Evolutionary conservation across 805 yeast species (phyloP), one percentile per base, ranked within the genome.

Genomic region (Maudiozyma turicensis): DNA sequence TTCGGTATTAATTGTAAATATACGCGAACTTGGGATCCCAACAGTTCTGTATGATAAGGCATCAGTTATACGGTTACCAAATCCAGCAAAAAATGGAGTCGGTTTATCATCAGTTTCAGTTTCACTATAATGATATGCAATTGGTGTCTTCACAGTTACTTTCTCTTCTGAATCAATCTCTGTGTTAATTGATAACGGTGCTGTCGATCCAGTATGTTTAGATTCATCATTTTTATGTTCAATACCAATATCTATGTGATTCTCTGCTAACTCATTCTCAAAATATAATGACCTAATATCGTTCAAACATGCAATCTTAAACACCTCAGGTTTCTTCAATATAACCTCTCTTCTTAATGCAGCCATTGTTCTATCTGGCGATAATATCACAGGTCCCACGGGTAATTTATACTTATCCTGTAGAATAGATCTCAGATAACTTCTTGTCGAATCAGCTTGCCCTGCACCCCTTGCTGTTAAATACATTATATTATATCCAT

Each of bases 361-460:
- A 3, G 98, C 98, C 72, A 93, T 87, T 0, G 98, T 91, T 57
- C 99, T 69, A 67, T 93, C 99, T 0, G 99, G 99, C 35, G 95
- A 86, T 46, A 93, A 70, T 41, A 93, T 88, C 10, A 93, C 99
- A 0, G 99, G 99, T 0, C 99, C 99, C 6, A 67, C 64, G 0
- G 99, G 99, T 38, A 93, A 67, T 48, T 73, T 75, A 50, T 75
- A 71, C 1, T 88, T 89, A 45, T 81, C 82, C 64, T 93, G 99
- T 32, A 73, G 77, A 26, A 93, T 82, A 34, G 88, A 84, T 50
- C 77, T 72, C 41, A 93, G 70, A 61, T 93, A 93, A 47, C 86
- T 80, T 54, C 98, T 72, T 0, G 99, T 93, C 1, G 85, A 75
- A 60, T 93, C 98, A 0, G 98, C 95, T 59, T 86, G 91, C 0